Base-by-base conservation (phyloP, 2,329 filamentous ascomycete genomes). In the Didymella pinodella region DNA sequence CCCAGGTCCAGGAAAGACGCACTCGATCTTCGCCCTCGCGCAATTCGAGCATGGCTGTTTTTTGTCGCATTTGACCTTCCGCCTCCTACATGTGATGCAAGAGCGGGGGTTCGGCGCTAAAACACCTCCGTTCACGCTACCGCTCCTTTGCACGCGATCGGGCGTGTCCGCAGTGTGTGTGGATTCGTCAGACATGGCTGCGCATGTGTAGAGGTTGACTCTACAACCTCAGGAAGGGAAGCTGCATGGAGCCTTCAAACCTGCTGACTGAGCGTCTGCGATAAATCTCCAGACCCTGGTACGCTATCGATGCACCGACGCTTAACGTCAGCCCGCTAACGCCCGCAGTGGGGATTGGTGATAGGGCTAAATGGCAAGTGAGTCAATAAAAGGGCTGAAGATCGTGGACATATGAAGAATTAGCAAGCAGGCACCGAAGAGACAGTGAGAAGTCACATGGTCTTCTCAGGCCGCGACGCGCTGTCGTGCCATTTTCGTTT, bases 21-120 rank as follows among this genome's bases (percentile, higher is more conserved):
- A 93, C 65, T 89, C 85, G 57, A 90, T 90, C 66, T 88, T 80
- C 40, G 88, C 88, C 64, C 88, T 86, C 41, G 85, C 85, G 74
- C 90, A 93, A 74, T 93, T 92, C 67, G 86, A 86, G 75, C 90
- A 93, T 16, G 90, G 88, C 81, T 91, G 86, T 68, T 86, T 83
- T 79, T 92, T 92, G 79, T 93, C 89, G 81, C 90, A 93, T 69
- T 89, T 89, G 54, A 93, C 90, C 75, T 91, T 90, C 62, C 88
- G 80, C 52, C 66, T 65, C 11, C 75, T 68, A 57, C 75, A 77
- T 32, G 74, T 77, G 40, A 75, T 69, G 65, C 75, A 77, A 43
- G 75, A 77, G 38, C 75, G 65, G 40, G 72, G 71, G 49, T 75
- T 64, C 25, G 62, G 56, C 7, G 63, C 60, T 16, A 57, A 26